phyloP scores from a whole-genome alignment of 140 eudicot species.

The Bidens hawaiensis region DNA sequence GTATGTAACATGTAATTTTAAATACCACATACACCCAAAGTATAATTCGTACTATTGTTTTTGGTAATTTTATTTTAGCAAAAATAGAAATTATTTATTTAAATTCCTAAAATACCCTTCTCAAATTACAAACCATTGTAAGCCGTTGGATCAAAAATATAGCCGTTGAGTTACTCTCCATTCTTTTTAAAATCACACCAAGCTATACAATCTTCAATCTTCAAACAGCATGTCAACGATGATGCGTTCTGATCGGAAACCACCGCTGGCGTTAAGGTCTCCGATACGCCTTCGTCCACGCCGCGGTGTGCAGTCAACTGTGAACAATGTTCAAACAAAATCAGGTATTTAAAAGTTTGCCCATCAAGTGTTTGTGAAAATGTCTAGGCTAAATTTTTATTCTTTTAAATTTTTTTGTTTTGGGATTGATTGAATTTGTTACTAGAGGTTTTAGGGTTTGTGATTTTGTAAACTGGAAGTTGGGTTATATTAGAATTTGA shows the following conservation, averaged over 20 bases:
- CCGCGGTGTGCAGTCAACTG: constrained; percentile 38
- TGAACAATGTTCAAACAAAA: constrained; percentile 41
- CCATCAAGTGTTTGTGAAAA: constrained; percentile 11
- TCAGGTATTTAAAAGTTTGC: constrained; percentile 34
- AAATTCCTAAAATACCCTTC: background rate
- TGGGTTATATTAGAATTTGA: background rate
- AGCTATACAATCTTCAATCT: background rate
- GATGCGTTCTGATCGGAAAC: constrained; percentile 70
- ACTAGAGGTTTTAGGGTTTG: constrained; percentile 1
- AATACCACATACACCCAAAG: no score
- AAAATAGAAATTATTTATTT: no score
- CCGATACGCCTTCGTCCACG: constrained; percentile 85
- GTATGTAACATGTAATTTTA: no score
- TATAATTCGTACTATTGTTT: no score
- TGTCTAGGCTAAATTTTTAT: background rate
- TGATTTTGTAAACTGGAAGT: background rate
- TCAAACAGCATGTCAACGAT: constrained; percentile 32
- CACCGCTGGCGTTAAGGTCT: constrained; percentile 71
- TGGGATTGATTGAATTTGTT: background rate
- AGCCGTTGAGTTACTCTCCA: constrained; percentile 24
- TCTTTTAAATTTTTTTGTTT: background rate
- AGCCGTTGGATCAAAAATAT: constrained; percentile 22
- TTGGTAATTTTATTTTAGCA: no score
- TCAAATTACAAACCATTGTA: background rate
- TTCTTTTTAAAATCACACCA: constrained; percentile 14